Evolutionary conservation across 1,284 basidiomycete species (phyloP).

Genomic region (Fomitopsis palustris): DNA sequence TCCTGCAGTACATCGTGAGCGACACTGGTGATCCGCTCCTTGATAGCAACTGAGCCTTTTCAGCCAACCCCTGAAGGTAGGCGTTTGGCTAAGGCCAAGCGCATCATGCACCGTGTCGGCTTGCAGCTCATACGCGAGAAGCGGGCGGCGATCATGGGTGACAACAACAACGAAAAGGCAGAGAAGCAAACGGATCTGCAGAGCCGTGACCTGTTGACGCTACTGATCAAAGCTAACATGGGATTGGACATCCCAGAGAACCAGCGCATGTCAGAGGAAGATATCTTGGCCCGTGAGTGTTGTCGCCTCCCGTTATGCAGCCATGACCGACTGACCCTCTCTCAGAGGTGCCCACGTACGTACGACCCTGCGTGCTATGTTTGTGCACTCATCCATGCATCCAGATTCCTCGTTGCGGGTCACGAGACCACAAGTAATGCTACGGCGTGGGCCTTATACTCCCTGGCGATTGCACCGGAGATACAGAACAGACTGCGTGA

Average conservation of each 20-base stretch:
- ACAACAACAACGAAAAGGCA: conserved; percentile 11
- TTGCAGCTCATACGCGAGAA: conserved; percentile 37
- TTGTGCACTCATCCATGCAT: not conserved
- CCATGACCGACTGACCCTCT: not conserved
- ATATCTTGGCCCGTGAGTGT: conserved; percentile 50
- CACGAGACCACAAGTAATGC: conserved; percentile 62
- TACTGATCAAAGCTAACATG: conserved; percentile 46
- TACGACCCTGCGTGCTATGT: not conserved
- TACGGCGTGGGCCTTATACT: conserved; percentile 62
- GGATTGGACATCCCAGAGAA: conserved; percentile 37
- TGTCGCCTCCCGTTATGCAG: not conserved
- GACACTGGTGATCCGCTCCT: not conserved
- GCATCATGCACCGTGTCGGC: conserved; percentile 34
- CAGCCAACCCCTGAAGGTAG: conserved; percentile 17
- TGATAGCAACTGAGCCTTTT: not conserved
- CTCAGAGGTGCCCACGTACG: conserved; percentile 25
- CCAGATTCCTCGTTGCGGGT: conserved; percentile 54
- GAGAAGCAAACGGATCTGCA: conserved; percentile 7
- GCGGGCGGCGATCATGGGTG: conserved; percentile 27
- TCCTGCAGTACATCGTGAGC: conserved; percentile 41
- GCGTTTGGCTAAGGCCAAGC: conserved; percentile 18
- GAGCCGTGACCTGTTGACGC: conserved; percentile 28
- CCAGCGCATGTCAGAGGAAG: conserved; percentile 48
- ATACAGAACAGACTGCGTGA: conserved; percentile 67
- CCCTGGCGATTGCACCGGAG: conserved; percentile 50